phyloP scores from a whole-genome alignment of 2,329 filamentous ascomycete species.

The Hypoxylon sp. region DNA sequence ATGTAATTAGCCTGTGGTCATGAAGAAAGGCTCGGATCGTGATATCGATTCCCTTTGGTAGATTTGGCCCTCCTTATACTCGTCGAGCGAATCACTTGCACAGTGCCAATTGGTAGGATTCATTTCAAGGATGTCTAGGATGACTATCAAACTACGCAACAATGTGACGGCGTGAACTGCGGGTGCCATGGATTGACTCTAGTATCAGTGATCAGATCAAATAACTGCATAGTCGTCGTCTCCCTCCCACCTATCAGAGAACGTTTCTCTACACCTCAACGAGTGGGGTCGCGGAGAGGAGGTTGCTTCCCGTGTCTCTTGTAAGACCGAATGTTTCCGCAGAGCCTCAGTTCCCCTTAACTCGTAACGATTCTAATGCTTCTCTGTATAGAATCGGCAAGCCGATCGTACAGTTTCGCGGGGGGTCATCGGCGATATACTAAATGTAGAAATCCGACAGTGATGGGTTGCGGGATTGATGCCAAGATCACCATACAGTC shows the following conservation, averaged over 20 bases:
- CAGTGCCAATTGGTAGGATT: neutral
- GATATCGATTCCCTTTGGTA: neutral
- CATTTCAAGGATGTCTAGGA: neutral
- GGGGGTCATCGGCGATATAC: neutral
- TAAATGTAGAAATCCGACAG: neutral
- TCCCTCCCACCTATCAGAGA: conserved; percentile 3
- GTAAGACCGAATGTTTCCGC: conserved; percentile 4
- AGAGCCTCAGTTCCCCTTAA: conserved; percentile 5
- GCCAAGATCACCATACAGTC: neutral
- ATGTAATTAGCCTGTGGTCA: too few relatives aligned
- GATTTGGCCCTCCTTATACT: neutral
- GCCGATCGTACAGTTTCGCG: neutral
- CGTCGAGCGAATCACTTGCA: neutral
- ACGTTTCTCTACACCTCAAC: conserved; percentile 4
- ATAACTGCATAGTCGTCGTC: neutral
- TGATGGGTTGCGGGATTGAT: neutral
- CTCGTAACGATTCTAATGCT: neutral
- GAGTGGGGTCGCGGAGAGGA: conserved; percentile 5
- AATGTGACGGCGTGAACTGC: neutral
- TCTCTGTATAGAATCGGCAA: neutral
- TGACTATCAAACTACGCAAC: neutral
- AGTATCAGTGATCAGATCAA: neutral
- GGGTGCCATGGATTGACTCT: neutral
- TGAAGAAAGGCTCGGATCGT: neutral
- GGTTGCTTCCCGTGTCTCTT: neutral